Evolutionary conservation across 1,284 basidiomycete species (phyloP), one percentile per base, ranked within the genome.

Genomic region (Sporisorium scitamineum): DNA sequence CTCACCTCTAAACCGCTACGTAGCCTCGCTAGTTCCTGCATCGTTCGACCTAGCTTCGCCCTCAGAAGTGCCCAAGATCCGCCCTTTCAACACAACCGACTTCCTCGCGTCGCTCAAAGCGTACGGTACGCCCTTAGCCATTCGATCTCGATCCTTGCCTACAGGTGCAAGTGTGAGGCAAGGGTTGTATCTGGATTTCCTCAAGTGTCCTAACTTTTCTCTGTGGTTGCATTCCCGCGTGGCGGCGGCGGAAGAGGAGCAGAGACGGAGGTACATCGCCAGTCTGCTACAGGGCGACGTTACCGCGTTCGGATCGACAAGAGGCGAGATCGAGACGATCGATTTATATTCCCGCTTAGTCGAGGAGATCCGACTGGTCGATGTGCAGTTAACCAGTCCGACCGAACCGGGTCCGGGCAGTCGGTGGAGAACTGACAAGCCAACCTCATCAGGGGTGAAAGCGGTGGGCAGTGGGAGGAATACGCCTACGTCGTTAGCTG

Each of bases 1-100:
- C n/a, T 91, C 94, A 1, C 96, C 96, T 0, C 88, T 99, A 3
- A 92, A 95, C 80, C 91, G 95, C 70, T 98, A 98, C 87, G 91
- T 98, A 53, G 93, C 94, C 70, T 93, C 92, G 39, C 41, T 83
- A 47, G 61, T 75, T 29, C 61, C 79, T 13, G 65, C 77, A 16
- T 41, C 57, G 39, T 76, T 79, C 54, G 66, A 81, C 67, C 61
- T 80, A 13, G 59, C 72, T 58, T 72, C 72, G 29, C 70, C 78
- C 10, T 62, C 70, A 61, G 78, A 74, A 54, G 58, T 63, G 76
- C 77, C 77, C 57, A 66, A 67, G 56, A 74, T 84, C 62, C 54
- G 91, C 76, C 90, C 93, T 0, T 99, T 98, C 86, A 94, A 90
- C 78, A 87, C 90, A 32, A 87, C 88, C 3, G 89, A 91, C 54